Percentiles rank a stretch among this genome's conserved stretches.
phyloP scores from a whole-genome alignment of 208 protist genomes.

The Leishmania lainsoni region DNA sequence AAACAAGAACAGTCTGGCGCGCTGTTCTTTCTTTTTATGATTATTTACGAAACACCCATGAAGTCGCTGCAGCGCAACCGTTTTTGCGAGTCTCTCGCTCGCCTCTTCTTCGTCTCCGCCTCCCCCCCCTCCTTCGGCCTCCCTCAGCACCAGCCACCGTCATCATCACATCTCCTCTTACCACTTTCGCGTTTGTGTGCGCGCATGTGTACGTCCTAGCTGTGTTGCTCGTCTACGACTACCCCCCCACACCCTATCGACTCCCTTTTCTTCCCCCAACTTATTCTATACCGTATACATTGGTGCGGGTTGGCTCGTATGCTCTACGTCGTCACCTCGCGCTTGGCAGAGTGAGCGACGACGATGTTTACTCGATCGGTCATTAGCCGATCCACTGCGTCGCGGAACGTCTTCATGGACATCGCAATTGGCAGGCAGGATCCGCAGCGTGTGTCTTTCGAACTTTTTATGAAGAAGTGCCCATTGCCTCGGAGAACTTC shows the following conservation, averaged over 20 bases:
- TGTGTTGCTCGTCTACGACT: not conserved
- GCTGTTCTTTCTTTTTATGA: not conserved
- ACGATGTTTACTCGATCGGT: constrained; percentile 44
- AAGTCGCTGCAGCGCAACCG: not conserved
- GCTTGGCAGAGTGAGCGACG: not conserved
- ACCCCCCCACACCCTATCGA: not conserved
- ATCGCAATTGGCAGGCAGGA: constrained; percentile 54
- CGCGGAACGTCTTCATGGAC: constrained; percentile 77
- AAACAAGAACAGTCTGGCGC: not conserved
- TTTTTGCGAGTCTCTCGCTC: not conserved
- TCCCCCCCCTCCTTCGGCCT: not conserved
- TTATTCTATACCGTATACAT: not conserved
- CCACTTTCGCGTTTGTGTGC: not conserved
- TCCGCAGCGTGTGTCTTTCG: constrained; percentile 71
- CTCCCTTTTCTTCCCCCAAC: not conserved
- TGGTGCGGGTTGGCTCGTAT: not conserved
- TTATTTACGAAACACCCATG: not conserved
- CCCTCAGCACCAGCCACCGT: not conserved
- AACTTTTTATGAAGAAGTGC: constrained; percentile 79
- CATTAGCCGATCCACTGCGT: constrained; percentile 25
- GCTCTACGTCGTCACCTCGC: not conserved
- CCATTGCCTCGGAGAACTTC: constrained; percentile 89
- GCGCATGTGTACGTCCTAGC: not conserved
- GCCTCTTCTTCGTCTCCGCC: not conserved
- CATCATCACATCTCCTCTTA: not conserved